Evolutionary conservation across 441 rosid genomes (phyloP), one percentile per base, ranked within the genome.

Genomic region (Daphne laureola): DNA sequence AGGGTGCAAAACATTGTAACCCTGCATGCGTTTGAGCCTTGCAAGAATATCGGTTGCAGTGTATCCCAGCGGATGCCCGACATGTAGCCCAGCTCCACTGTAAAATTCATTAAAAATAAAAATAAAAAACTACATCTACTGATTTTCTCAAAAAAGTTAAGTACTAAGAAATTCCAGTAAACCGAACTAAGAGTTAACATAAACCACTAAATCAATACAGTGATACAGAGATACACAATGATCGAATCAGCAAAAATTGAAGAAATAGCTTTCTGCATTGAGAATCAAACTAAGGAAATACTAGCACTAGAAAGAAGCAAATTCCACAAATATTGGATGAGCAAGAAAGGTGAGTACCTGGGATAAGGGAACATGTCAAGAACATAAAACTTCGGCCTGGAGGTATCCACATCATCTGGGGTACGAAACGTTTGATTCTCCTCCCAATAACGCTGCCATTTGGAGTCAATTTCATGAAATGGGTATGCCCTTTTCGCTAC

Each of bases 351-450:
- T 31, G 52, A 21, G 43, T 8, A 92, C 98, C 98, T 92, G 75
- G 96, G 98, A 76, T 92, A 92, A 53, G 98, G 98, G 81, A 92
- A 92, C 97, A 89, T 89, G 80, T 92, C 98, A 58, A 92, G 97
- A 21, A 92, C 98, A 71, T 89, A 92, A 73, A 81, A 92, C 67
- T 92, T 92, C 11, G 98, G 97, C 69, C 70, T 89, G 35, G 90
- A 74, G 42, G 83, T 74, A 57, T 89, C 97, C 31, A 89, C 69
- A 56, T 86, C 92, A 56, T 84, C 94, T 0, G 97, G 90, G 62
- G 97, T 92, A 55, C 84, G 76, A 52, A 92, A 92, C 61, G 90
- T 89, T 15, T 66, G 73, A 62, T 84, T 81, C 5, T 76, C 70
- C 60, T 89, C 86, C 98, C 98, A 92, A 65, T 65, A 78, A 52